phyloP scores from a whole-genome alignment of 306 rosid genomes.

The cucumber (Cucumis sativus) region DNA sequence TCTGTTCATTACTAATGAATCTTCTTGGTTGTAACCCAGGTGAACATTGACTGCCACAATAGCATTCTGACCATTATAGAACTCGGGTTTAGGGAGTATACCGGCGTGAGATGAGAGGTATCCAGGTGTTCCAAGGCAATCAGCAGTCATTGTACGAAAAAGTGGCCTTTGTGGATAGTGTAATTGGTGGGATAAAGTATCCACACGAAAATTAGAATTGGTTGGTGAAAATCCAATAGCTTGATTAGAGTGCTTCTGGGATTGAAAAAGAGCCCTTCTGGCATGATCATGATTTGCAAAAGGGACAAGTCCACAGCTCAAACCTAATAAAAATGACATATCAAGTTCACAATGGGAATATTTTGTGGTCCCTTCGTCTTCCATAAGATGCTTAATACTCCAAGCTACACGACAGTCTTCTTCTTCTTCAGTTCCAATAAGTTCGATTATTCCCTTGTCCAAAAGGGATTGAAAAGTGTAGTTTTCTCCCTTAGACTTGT shows the following conservation, averaged over 20 bases:
- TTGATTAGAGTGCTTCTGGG: constrained; percentile 93
- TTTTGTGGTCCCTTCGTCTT: constrained; percentile 35
- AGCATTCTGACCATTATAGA: constrained; percentile 84
- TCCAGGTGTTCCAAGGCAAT: constrained; percentile 66
- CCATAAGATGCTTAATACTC: constrained; percentile 46
- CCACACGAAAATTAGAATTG: constrained; percentile 72
- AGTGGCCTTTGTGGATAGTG: constrained; percentile 89
- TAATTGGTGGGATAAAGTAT: constrained; percentile 73
- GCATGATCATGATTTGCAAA: constrained; percentile 98
- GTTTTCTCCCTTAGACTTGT: constrained; percentile 34
- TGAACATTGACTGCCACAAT: constrained; percentile 97
- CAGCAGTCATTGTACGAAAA: constrained; percentile 62
- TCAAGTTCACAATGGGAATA: constrained; percentile 95
- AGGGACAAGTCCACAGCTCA: constrained; percentile 75
- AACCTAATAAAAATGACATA: constrained; percentile 69
- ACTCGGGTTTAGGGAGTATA: constrained; percentile 54
- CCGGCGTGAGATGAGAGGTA: constrained; percentile 21
- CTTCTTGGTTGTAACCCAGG: constrained; percentile 91
- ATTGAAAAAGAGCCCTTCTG: constrained; percentile 76
- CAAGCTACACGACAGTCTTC: constrained; percentile 87
- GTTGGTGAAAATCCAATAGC: constrained; percentile 77
- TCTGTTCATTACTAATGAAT: constrained; percentile 87
- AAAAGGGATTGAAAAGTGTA: constrained; percentile 45
- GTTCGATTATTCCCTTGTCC: constrained; percentile 64
- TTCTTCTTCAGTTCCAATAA: constrained; percentile 91